Base-by-base conservation (phyloP, 306 rosid species). In the Cyclanthera cordifolia region DNA sequence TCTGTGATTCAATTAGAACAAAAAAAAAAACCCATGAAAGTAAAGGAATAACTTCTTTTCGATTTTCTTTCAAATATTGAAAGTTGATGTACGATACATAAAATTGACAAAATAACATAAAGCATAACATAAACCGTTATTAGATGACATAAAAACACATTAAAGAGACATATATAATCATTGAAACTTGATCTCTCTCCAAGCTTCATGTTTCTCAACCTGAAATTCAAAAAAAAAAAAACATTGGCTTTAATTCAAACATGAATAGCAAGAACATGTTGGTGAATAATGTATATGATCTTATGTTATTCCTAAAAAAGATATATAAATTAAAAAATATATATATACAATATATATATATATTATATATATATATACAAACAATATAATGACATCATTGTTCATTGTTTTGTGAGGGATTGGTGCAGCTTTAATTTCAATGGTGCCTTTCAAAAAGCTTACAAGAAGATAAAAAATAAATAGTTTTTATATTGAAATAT, bases 201-300 rank as follows among this genome's bases (percentile, higher is more conserved):
- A 0, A 48, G 20, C 58, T 58, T 72, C 75, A 47, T 10, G 48
- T 72, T 47, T 32, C 59, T 72, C 75, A 72, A 46, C 69, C 69
- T 72, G 57, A 28, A 17, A 72, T 28, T 0, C n/a, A 5, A 13
- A 7, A n/a, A 17, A 32, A 49, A 39, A 27, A 25, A 43, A 12
- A n/a, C 16, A 68, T 65, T 1, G 43, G 3, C 27, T 16, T 5
- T 41, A 15, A 37, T 55, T 9, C 13, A 0, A 19, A 21, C 6
- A 9, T 16, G 9, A 51, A 5, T 12, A 19, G 27, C 9, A 67
- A 65, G 3, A 58, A 15, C 3, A 58, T 16, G 12, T 27, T 51
- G 55, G 19, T 51, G 21, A 5, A 20, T 47, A 51, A 51, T 51
- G 21, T 16, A 20, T 47, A 51, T 51, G 16, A 49, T 49, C 16